These are phyloP conservation scores for Fraxinus albicans DNA, from an alignment of 305 asterid genomes.

Conservation along the genomic window DNA sequence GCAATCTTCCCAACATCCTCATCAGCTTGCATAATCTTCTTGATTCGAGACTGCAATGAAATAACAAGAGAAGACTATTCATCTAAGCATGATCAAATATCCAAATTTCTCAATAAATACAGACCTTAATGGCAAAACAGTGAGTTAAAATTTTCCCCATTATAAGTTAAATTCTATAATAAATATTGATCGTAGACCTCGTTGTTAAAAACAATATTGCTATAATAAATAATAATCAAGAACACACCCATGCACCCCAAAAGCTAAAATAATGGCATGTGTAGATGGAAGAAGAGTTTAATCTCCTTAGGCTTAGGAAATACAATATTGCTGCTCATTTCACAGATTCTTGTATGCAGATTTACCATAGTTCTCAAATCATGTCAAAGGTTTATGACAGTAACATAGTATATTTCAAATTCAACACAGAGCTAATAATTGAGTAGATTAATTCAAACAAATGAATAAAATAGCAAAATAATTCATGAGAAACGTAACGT, in stretches of 20 bases:
- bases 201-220: not conserved
- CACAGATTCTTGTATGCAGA: not conserved
- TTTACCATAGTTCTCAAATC: not conserved
- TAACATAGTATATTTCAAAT: not conserved
- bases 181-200: not conserved
- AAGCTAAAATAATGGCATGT: not conserved
- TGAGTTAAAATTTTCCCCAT: not conserved
- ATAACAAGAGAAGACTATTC: not conserved
- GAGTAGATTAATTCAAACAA: not conserved
- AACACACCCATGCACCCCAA: not conserved
- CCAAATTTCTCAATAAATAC: slow-evolving; percentile 7
- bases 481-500: not conserved
- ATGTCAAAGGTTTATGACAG: not conserved
- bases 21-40: slow-evolving; percentile 83
- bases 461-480: not conserved
- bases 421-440: not conserved
- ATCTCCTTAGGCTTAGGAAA: not conserved
- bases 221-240: too few species aligned
- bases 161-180: not conserved
- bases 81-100: not conserved
- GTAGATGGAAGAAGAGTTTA: not conserved
- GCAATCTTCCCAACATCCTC: slow-evolving; percentile 88
- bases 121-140: not conserved
- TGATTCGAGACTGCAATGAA: slow-evolving; percentile 61
- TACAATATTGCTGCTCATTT: not conserved